phyloP scores from a whole-genome alignment of 2,329 filamentous ascomycete species.

The Colletotrichum musae region DNA sequence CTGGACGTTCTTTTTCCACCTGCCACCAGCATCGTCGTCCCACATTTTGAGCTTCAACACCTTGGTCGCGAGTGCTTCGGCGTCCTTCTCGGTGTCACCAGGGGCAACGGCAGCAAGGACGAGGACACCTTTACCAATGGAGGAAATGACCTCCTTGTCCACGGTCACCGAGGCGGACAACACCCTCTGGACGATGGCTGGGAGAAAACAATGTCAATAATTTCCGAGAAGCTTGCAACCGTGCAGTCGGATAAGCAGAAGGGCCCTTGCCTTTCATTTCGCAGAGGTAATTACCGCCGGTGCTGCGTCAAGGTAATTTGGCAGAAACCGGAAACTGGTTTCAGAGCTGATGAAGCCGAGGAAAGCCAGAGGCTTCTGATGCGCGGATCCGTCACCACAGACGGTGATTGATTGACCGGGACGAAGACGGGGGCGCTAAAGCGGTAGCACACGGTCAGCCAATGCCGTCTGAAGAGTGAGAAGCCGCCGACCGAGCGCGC shows the following conservation, averaged over 20 bases:
- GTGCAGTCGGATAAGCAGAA: conserved; percentile 2
- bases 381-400: conserved; percentile 15
- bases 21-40: conserved; percentile 83
- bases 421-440: conserved; percentile 9
- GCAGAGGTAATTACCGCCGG: neutral
- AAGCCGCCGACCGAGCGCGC: conserved; percentile 15
- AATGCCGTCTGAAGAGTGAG: conserved; percentile 13
- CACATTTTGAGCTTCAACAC: conserved; percentile 92
- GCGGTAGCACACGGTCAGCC: conserved; percentile 17
- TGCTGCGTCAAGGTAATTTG: neutral
- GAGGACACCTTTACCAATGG: conserved; percentile 89
- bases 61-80: conserved; percentile 85
- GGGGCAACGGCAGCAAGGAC: conserved; percentile 94
- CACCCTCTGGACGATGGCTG: conserved; percentile 93
- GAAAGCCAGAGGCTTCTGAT: conserved; percentile 4
- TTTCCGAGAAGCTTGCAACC: conserved; percentile 19
- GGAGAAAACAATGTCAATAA: conserved; percentile 42
- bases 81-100: conserved; percentile 91
- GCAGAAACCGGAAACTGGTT: conserved; percentile 9
- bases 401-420: conserved; percentile 19
- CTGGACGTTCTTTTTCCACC: conserved; percentile 91
- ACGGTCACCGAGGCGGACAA: conserved; percentile 96
- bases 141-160: conserved; percentile 89
- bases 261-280: conserved; percentile 55
- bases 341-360: conserved; percentile 9